These are phyloP conservation scores for Claviceps pazoutovae DNA, from an alignment of 2,329 filamentous ascomycete genomes.

Conservation along the genomic window DNA sequence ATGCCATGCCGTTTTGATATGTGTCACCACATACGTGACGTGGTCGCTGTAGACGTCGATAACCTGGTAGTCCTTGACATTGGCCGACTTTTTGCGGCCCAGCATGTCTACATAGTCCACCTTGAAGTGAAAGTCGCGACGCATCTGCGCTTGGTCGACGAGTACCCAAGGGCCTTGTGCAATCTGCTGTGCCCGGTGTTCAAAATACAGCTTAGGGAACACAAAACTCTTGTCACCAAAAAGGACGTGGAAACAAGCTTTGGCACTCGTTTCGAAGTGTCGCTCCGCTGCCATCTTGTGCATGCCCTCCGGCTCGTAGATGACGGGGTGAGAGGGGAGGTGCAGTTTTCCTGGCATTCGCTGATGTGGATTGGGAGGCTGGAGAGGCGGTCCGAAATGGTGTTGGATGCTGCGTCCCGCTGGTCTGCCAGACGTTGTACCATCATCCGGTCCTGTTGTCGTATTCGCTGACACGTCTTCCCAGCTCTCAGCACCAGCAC, in stretches of 20 bases:
- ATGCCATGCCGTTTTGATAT: conserved; percentile 61
- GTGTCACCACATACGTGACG: conserved; percentile 50
- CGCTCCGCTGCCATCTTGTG: conserved; percentile 61
- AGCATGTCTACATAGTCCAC: conserved; percentile 55
- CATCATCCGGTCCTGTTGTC: conserved; percentile 37
- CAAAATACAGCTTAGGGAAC: conserved; percentile 81
- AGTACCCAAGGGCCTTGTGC: conserved; percentile 75
- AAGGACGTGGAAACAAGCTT: conserved; percentile 87
- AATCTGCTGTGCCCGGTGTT: conserved; percentile 64
- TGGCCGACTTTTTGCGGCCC: conserved; percentile 43
- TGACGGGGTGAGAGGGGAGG: conserved; percentile 64
- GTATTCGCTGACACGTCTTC: conserved; percentile 57
- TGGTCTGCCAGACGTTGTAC: conserved; percentile 28
- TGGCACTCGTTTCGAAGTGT: conserved; percentile 80
- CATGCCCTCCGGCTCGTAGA: conserved; percentile 76
- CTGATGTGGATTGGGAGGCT: conserved; percentile 18
- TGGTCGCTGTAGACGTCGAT: conserved; percentile 76
- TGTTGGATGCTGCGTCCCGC: conserved; percentile 14
- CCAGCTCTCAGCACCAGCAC: conserved; percentile 78
- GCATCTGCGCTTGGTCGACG: conserved; percentile 55
- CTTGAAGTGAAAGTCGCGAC: conserved; percentile 68
- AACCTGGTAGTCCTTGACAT: conserved; percentile 68
- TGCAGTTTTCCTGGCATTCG: conserved; percentile 56
- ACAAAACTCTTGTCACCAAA: conserved; percentile 94
- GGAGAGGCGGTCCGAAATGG: conserved; percentile 22